Evolutionary conservation across 805 yeast genomes (phyloP).

Genomic region (Vanderwaltozyma verrucispora): DNA sequence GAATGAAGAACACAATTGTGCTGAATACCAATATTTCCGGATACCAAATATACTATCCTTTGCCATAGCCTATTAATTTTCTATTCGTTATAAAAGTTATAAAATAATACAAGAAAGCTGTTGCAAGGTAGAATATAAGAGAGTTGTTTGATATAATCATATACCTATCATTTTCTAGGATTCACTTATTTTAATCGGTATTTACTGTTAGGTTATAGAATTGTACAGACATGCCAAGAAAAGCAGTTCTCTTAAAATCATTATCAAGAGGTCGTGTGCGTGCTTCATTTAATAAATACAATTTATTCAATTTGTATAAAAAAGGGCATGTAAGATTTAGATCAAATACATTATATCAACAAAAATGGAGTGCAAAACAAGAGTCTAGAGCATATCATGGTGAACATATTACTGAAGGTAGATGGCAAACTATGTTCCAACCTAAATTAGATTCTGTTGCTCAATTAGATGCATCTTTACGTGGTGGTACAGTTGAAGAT

Average conservation of each 20-base stretch:
- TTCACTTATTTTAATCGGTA: too few species aligned
- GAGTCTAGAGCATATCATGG: slow-evolving; percentile 96
- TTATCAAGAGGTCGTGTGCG: slow-evolving; percentile 66
- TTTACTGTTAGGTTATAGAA: too few species aligned
- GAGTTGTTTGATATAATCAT: too few species aligned
- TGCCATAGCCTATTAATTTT: too few species aligned
- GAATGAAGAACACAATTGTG: too few species aligned
- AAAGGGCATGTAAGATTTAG: slow-evolving; percentile 46
- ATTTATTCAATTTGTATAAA: slow-evolving; percentile 79
- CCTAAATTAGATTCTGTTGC: slow-evolving; percentile 73
- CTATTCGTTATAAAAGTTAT: too few species aligned
- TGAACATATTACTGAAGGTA: slow-evolving; percentile 76
- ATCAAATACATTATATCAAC: slow-evolving; percentile 71
- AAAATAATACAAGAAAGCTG: too few species aligned
- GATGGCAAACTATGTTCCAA: slow-evolving; percentile 65
- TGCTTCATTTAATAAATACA: slow-evolving; percentile 84
- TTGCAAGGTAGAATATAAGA: too few species aligned
- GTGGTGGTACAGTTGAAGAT: slow-evolving; percentile 33
- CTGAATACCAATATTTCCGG: too few species aligned
- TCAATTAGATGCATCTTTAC: slow-evolving; percentile 72
- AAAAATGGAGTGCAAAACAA: slow-evolving; percentile 83
- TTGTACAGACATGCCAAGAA: slow-evolving; percentile 45
- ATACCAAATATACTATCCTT: too few species aligned
- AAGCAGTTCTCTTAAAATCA: slow-evolving; percentile 45
- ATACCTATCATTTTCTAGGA: too few species aligned